These are phyloP conservation scores for Physaria fendleri DNA, from an alignment of 345 rosid genomes.

Conservation along the genomic window DNA sequence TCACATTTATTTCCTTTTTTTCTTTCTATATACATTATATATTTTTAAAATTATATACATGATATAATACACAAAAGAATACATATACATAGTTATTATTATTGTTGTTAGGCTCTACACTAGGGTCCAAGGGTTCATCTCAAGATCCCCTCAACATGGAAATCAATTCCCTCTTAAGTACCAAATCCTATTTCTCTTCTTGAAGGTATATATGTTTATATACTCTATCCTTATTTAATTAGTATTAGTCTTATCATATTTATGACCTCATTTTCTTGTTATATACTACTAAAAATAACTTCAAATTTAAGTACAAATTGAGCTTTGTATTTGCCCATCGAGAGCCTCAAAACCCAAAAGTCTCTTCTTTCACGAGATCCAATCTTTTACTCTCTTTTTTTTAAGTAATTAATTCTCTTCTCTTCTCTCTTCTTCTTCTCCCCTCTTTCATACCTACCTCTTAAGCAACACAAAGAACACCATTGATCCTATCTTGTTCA, in stretches of 20 bases:
- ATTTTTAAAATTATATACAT: constrained; percentile 14
- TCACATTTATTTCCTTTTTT: constrained; percentile 14
- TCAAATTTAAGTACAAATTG: constrained; percentile 44
- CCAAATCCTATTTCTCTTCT: constrained; percentile 7
- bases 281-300: constrained; percentile 5
- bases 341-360: constrained; percentile 39
- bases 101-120: constrained; percentile 12
- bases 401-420: constrained; percentile 29
- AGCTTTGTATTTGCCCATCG: constrained; percentile 49
- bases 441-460: constrained; percentile 15
- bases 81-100: constrained; percentile 18
- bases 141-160: constrained; percentile 30
- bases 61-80: constrained; percentile 1
- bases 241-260: constrained; percentile 22
- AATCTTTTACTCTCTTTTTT: constrained; percentile 45
- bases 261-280: constrained; percentile 12
- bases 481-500: constrained; percentile 13
- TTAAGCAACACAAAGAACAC: constrained; percentile 25
- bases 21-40: background rate
- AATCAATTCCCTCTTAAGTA: constrained; percentile 18
- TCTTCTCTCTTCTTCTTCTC: constrained; percentile 18
- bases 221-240: background rate
- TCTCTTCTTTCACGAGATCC: constrained; percentile 67
- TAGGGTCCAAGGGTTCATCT: constrained; percentile 42
- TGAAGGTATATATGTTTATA: constrained; percentile 16